Evolutionary conservation across 73 alveolate genomes (phyloP).

Genomic region (Paramecium sexaurelia): DNA sequence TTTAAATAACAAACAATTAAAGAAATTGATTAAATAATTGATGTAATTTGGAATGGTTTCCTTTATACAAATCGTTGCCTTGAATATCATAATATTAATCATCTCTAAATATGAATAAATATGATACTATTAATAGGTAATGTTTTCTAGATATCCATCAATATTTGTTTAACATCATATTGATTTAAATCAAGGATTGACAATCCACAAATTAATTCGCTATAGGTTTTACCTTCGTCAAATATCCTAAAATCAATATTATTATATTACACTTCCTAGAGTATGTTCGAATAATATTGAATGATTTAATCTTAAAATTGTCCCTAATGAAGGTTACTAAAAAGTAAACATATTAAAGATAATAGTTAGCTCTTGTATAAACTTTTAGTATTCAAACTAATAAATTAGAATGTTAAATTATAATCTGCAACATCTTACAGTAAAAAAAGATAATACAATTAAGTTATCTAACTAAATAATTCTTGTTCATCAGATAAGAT

Average conservation of each 20-base stretch:
- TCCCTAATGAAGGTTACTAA: background rate
- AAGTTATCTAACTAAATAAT: background rate
- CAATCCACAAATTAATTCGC: slow-evolving; percentile 24
- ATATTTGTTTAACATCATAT: background rate
- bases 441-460: background rate
- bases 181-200: background rate
- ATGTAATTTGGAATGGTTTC: background rate
- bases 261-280: background rate
- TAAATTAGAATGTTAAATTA: background rate
- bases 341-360: background rate
- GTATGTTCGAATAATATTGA: background rate
- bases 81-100: background rate
- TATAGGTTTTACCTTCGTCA: background rate
- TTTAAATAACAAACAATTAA: background rate
- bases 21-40: background rate
- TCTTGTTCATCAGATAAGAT: background rate
- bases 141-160: background rate
- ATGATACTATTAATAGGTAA: background rate
- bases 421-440: background rate
- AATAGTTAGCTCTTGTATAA: background rate
- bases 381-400: background rate
- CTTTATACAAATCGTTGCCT: background rate
- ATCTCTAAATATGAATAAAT: background rate
- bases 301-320: background rate
- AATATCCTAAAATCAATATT: background rate